Evolutionary conservation across 345 rosid genomes (phyloP), one percentile per base, ranked within the genome.

Genomic region (Aurinia saxatilis): DNA sequence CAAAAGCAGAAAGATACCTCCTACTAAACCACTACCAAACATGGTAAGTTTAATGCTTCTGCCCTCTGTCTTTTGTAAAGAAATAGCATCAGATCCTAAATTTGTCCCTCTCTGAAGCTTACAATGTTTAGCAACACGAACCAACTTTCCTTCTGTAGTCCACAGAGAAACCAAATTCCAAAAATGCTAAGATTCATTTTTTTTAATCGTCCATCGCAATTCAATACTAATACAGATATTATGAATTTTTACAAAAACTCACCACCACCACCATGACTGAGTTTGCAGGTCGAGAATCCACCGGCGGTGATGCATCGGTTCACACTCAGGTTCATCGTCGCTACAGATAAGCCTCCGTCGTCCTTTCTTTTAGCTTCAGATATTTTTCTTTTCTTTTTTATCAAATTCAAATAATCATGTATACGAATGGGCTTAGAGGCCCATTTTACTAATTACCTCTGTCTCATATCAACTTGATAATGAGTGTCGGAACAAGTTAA

Each of bases 301-400:
- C 60, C 23, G 66, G 15, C 47, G 57, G 67, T 11, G 73, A 61
- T 36, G 62, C 63, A 60, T 42, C 73, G 67, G 59, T 53, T 60
- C 62, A 52, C 67, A 30, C 62, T 46, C 50, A 61, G 33, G 38
- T 53, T 61, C 73, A 53, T 69, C 10, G 61, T n/a, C 60, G 16
- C 54, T 60, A 11, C 9, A 16, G 72, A 65, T 45, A 47, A 35
- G 25, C 30, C 11, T 42, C 56, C 66, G 50, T 38, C 55, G 63
- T 55, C 38, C 66, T 51, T 38, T 60, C 40, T 41, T 25, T 44
- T 19, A 38, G 12, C 67, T 52, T 52, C 61, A 5, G 67, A 55
- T 54, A 6, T 15, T 45, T 11, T 10, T 40, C n/a, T 19, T 9
- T 18, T 6, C 1, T n/a, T n/a, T n/a, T n/a, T n/a, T n/a, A n/a